Evolutionary conservation across 2,329 filamentous ascomycete genomes (phyloP), one percentile per base, ranked within the genome.

Genomic region (Sporothrix schenckii): DNA sequence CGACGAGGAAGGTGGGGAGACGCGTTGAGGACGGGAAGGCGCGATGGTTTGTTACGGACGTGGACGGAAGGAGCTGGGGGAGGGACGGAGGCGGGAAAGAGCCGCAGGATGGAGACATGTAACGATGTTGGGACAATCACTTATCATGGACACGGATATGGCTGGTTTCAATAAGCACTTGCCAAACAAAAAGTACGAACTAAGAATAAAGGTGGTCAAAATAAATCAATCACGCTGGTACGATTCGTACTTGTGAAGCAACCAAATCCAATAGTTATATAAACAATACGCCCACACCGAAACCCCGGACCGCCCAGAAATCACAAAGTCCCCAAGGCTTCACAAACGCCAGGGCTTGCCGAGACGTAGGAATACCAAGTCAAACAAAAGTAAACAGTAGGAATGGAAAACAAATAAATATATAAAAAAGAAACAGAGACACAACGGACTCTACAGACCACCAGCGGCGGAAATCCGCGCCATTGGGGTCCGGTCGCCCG

Each of bases 401-500:
- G 7, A 50, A 49, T 30, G 14, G 16, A 58, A 34, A 58, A 21
- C 52, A 53, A 66, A 21, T 41, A n/a, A 39, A 66, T 19, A 30
- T n/a, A 21, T 39, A 13, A 53, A 66, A 24, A n/a, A 41, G 27
- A 4, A 44, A 9, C 52, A 13, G 13, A 13, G 13, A 11, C n/a
- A 34, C 39, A 2, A 9, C 34, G 34, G 34, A 7, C 14, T 16
- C 14, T 66, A 58, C 61, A 73, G 68, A 3, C 71, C 66, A 2
- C 19, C 70, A 3, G 69, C 39, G 1, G 69, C 52, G 1, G 72
- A 71, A 68, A 81, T 76, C 21, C 80, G 76, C 9, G 79, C 79
- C 19, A 84, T 73, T 0, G 82, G 81, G 53, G 82, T 83, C 72
- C 83, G 80, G 65, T 85, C 84, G 44, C 82, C 79, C 5, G 83